Evolutionary conservation across 345 rosid species (phyloP).

Genomic region (Arabis alpina): DNA sequence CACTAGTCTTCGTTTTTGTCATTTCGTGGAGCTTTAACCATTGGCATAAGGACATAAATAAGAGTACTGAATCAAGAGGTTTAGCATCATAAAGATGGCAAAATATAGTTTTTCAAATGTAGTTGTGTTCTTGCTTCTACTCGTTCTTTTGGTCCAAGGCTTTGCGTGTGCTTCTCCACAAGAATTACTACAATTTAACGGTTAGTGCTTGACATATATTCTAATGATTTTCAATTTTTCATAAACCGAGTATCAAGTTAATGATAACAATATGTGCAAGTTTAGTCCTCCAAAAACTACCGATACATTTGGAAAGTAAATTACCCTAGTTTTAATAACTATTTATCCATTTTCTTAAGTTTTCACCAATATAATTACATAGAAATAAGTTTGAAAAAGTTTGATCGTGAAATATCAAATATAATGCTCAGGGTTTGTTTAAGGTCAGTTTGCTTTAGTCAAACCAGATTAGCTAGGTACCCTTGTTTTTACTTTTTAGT

Average conservation of each 20-base stretch:
- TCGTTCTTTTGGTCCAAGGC: not conserved
- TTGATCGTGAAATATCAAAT: too few species aligned
- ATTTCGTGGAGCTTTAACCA: not conserved
- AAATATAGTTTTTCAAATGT: not conserved
- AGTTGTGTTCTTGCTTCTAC: conserved; percentile 3
- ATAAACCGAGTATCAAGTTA: not conserved
- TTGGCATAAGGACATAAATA: not conserved
- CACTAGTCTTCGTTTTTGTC: not conserved
- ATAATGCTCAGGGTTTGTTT: too few species aligned
- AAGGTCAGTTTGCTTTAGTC: too few species aligned
- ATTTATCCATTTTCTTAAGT: too few species aligned
- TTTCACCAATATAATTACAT: too few species aligned
- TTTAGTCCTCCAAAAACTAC: not conserved
- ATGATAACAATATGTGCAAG: too few species aligned
- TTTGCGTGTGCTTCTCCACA: not conserved
- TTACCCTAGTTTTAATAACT: not conserved
- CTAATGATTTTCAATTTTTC: not conserved
- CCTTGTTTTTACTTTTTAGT: too few species aligned
- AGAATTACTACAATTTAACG: not conserved
- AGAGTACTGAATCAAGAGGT: not conserved
- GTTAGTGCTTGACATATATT: not conserved
- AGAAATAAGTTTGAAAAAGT: too few species aligned
- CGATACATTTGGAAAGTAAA: too few species aligned
- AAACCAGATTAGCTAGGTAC: too few species aligned
- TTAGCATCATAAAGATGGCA: not conserved